Conservation (phyloP, 257 asterid species). For the Henckelia pumila region DNA sequence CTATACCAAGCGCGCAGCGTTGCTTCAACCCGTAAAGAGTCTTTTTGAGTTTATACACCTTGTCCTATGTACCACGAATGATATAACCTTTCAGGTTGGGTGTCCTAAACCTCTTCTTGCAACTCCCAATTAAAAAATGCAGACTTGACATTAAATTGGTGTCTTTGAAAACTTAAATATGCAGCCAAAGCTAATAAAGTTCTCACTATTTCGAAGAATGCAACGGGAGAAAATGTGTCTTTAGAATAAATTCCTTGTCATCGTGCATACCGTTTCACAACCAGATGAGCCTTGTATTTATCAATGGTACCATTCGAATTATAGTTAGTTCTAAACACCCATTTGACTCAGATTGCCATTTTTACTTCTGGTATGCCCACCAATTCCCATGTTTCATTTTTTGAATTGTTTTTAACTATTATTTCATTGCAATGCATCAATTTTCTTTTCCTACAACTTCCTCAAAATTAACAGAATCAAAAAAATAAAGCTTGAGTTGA, state of each 20-base stretch:
- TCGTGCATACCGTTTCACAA: not conserved
- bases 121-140: constrained; percentile 3
- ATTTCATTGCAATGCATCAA: not conserved
- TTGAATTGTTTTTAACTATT: not conserved
- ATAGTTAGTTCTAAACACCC: too few relatives aligned
- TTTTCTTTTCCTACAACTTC: not conserved
- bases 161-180: not conserved
- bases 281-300: not conserved
- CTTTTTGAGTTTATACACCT: constrained; percentile 8
- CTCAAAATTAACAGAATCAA: not conserved
- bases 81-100: constrained; percentile 7
- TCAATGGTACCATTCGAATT: too few relatives aligned
- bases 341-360: too few relatives aligned
- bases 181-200: too few relatives aligned
- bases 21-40: not conserved
- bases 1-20: not conserved
- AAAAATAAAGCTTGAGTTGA: not conserved
- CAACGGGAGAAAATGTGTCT: not conserved
- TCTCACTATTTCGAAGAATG: too few relatives aligned
- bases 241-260: not conserved
- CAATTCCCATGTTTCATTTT: not conserved
- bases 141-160: constrained; percentile 21
- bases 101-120: not conserved
- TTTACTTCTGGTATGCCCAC: too few relatives aligned
- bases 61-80: not conserved